Conservation (phyloP, 2,329 filamentous ascomycete species). For the Exophiala spinifera region DNA sequence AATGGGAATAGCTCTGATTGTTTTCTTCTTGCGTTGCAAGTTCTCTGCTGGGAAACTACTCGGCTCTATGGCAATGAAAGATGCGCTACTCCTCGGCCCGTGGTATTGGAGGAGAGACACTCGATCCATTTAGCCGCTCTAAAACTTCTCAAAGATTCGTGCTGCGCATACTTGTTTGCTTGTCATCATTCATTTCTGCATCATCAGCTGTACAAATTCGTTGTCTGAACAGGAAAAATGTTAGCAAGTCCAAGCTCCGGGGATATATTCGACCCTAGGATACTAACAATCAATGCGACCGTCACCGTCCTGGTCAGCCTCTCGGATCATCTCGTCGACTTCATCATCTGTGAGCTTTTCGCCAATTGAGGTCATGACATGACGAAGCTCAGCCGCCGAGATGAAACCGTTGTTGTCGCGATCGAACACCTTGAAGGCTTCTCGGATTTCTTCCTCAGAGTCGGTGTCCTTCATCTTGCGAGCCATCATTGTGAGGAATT, state of each 20-base stretch:
- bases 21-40: background rate
- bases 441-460: slow-evolving; percentile 85
- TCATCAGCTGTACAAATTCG: slow-evolving; percentile 92
- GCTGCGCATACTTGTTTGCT: slow-evolving; percentile 1
- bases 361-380: slow-evolving; percentile 89
- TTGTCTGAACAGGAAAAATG: slow-evolving; percentile 59
- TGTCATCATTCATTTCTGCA: slow-evolving; percentile 72
- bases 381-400: slow-evolving; percentile 80
- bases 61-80: slow-evolving; percentile 9
- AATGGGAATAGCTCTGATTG: background rate
- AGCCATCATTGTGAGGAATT: slow-evolving; percentile 92
- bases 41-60: slow-evolving; percentile 1
- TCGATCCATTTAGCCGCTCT: slow-evolving; percentile 4
- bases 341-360: slow-evolving; percentile 89
- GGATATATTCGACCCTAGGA: background rate
- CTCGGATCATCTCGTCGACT: slow-evolving; percentile 90
- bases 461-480: slow-evolving; percentile 94
- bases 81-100: slow-evolving; percentile 1
- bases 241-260: slow-evolving; percentile 16
- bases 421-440: slow-evolving; percentile 87
- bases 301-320: slow-evolving; percentile 85
- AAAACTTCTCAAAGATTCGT: slow-evolving; percentile 4
- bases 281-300: slow-evolving; percentile 80
- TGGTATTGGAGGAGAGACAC: background rate
- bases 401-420: slow-evolving; percentile 92